Evolutionary conservation across 495 filamentous ascomycete genomes (phyloP).

Genomic region (Parathielavia hyrcaniae): DNA sequence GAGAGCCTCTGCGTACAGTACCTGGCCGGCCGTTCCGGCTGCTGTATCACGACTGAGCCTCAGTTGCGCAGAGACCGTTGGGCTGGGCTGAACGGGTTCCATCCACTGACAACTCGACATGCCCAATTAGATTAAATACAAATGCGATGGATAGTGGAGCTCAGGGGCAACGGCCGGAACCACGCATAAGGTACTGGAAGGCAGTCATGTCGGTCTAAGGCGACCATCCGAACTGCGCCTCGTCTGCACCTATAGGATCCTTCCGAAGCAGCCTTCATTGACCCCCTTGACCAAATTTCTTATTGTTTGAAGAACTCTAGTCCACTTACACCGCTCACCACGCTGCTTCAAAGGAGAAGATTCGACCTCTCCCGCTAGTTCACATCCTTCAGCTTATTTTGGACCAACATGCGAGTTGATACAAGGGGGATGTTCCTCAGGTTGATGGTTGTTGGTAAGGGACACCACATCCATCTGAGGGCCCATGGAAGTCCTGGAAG

Average conservation of each 20-base stretch:
- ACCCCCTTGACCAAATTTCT: neutral
- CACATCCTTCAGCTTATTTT: neutral
- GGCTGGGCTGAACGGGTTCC: neutral
- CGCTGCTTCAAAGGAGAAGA: neutral
- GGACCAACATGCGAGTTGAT: neutral
- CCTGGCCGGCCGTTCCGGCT: neutral
- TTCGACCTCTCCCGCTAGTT: neutral
- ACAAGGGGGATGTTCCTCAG: neutral
- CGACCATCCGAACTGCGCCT: neutral
- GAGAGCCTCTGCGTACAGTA: neutral
- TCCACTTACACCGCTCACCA: neutral
- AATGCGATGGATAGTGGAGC: neutral
- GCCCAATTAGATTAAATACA: neutral
- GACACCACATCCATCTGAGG: no score
- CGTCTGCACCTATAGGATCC: neutral
- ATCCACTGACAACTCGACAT: neutral
- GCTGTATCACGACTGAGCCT: neutral
- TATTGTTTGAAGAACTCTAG: neutral
- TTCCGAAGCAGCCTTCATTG: neutral
- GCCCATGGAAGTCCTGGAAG: no score
- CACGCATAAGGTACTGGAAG: neutral
- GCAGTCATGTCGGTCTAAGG: neutral
- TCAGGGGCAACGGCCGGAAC: slow-evolving; percentile 5
- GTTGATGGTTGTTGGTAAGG: no score
- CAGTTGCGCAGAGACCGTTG: neutral